Evolutionary conservation across 75 land plant genomes (phyloP), one percentile per base, ranked within the genome.

Genomic region (Picea glauca): DNA sequence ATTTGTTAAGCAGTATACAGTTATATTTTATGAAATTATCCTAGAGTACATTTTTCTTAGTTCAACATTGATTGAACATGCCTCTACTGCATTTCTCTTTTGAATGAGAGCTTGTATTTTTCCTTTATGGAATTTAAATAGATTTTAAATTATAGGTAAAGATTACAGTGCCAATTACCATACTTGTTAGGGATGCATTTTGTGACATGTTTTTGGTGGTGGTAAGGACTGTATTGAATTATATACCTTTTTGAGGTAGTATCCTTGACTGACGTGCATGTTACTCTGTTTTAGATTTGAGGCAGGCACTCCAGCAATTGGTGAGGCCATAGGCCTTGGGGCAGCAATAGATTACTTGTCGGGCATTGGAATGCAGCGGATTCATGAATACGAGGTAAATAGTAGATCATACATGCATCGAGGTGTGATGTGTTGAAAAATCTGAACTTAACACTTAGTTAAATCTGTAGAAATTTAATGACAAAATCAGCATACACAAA

Each of bases 251-350:
- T 26, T 58, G n/a, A 58, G 18, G 20, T 30, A 26, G 32, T 18
- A 58, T 26, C 14, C 3, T 26, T 58, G n/a, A 75, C 8, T 23
- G 18, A 11, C 32, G 18, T 58, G 17, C 58, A 31, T 5, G n/a
- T 43, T 54, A 5, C 40, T 31, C 60, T 32, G 38, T 60, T 60
- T 26, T 84, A 95, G 98, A 79, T 95, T 95, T 87, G 98, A 93
- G 83, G 98, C 98, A 65, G 98, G 98, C 35, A 95, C 98, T 33
- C 98, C 98, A 56, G 96, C 98, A n/a, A 95, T 95, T 80, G 98
- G 90, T 32, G 96, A 95, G 83, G 93, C 94, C 18, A 88, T 95
- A 76, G 98, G 94, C 5, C 78, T 95, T 23, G 98, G 96, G 74
- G 93, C 92, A 60, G 96, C 98, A 65, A 82, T 95, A 77, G 96